Evolutionary conservation across 2,329 filamentous ascomycete genomes (phyloP), one percentile per base, ranked within the genome.

Genomic region (Fusarium napiforme): DNA sequence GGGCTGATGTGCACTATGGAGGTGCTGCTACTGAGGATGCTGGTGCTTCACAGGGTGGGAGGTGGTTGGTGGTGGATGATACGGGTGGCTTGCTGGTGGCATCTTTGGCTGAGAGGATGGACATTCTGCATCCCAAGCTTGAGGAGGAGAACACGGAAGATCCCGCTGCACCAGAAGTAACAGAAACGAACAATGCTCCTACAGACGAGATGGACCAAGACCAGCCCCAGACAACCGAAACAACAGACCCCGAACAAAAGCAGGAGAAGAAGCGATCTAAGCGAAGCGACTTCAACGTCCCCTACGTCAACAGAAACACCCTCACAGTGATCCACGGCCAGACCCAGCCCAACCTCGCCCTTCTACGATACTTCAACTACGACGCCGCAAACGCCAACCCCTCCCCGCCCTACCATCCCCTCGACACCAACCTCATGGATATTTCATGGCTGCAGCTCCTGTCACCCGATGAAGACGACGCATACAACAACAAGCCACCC

Each of bases 401-500:
- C 16, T 86, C 77, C 50, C 81, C 86, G 60, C 85, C 88, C 19
- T 85, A 90, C 30, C 96, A 98, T 79, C 96, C 96, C 2, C 89
- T 99, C 16, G 89, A 92, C 81, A 92, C 89, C 21, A 92, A 96
- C 79, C 89, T 99, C 58, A 92, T 96, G 77, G 90, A 92, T 9
- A 86, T 98, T 36, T 96, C 94, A 34, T 99, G 96, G 95, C 89
- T 99, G 5, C 96, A 98, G 82, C 89, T 99, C 9, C 84, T 98
- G 21, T 88, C 93, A 30, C 96, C 96, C 0, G 84, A 89, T 40
- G 85, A 90, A 36, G 96, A 98, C 81, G 87, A 89, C 2, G 90
- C 92, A 8, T 97, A 97, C 82, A 83, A 85, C 37, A 87, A 89
- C 32, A 88, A 92, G 60, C 92, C 94, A 0, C 85, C 89, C 1